These are phyloP conservation scores for Penicillium sp. DNA, from an alignment of 2,329 filamentous ascomycete species.

Conservation along the genomic window DNA sequence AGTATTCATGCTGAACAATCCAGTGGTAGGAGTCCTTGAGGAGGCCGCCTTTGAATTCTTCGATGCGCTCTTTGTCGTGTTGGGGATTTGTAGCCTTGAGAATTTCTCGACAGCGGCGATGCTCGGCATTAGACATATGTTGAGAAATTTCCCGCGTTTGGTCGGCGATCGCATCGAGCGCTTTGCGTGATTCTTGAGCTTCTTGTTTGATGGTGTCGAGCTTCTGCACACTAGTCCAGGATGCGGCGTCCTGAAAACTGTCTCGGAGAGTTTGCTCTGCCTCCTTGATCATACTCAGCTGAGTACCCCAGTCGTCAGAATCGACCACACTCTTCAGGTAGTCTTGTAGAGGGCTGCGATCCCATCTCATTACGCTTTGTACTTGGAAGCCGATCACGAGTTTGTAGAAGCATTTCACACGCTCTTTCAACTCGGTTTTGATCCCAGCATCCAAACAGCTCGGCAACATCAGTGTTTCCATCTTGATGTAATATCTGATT, in stretches of 20 bases:
- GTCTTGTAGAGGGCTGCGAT: conserved; percentile 13
- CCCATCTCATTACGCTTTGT: conserved; percentile 36
- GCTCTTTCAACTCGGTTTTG: conserved; percentile 19
- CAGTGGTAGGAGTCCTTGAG: conserved; percentile 21
- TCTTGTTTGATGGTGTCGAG: background rate
- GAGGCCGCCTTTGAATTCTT: conserved; percentile 22
- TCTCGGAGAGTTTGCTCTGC: background rate
- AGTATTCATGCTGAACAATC: conserved; percentile 23
- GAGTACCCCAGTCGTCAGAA: conserved; percentile 3
- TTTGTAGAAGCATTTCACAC: conserved; percentile 27
- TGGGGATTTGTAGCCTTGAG: conserved; percentile 12
- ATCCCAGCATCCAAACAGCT: conserved; percentile 7
- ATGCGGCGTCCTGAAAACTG: background rate
- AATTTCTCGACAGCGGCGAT: background rate
- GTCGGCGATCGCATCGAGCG: background rate
- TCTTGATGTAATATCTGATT: conserved; percentile 34
- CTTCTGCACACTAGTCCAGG: background rate
- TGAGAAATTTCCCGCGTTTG: background rate
- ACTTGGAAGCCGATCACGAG: conserved; percentile 40
- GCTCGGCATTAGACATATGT: background rate
- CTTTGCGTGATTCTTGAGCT: background rate
- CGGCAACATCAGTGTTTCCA: conserved; percentile 29
- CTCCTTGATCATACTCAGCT: background rate
- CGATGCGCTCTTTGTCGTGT: conserved; percentile 24
- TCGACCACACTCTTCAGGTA: conserved; percentile 2